Base-by-base conservation (phyloP, 2,329 filamentous ascomycete species). In the Arachnopeziza araneosa region DNA sequence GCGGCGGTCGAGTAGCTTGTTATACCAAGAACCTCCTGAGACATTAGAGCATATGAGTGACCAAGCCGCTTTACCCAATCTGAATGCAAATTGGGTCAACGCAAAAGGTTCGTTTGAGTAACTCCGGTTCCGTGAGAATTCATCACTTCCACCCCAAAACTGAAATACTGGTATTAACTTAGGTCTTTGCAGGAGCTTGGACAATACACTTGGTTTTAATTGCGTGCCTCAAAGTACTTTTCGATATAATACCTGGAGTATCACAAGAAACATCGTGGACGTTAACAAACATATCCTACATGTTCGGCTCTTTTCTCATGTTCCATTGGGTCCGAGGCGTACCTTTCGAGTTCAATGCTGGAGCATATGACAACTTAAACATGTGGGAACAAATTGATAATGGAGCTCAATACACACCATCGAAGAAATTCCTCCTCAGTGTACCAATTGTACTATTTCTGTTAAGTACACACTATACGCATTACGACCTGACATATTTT, bases 311-410 rank as follows among this genome's bases (percentile, higher is more conserved):
- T 50, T 99, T 98, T 76, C 85, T 99, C 76, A 99, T 99, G 95
- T 99, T 99, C 78, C 95, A 99, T 78, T 96, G 91, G 82, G 95
- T 99, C 68, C 91, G 93, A 73, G 95, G 95, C 69, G 91, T 98
- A 53, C 95, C 95, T 6, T 99, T 99, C 73, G 95, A 99, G 76
- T 99, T 99, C 83, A 99, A 99, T 74, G 89, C 91, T 59, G 95
- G 95, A 61, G 95, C 95, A 69, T 99, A 98, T 76, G 95, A 99
- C 81, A 98, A 99, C 76, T 83, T 99, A 72, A 99, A 98, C 79
- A 98, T 99, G 95, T 99, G 95, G 95, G 95, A 99, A 80, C 95
- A 99, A 79, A 99, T 99, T 75, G 95, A 99, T 80, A 96, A 98
- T 71, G 95, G 95, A 53, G 95, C 95, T 69, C 95, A 99, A 76